Evolutionary conservation across 306 rosid species (phyloP).

Genomic region (Prunus padus): DNA sequence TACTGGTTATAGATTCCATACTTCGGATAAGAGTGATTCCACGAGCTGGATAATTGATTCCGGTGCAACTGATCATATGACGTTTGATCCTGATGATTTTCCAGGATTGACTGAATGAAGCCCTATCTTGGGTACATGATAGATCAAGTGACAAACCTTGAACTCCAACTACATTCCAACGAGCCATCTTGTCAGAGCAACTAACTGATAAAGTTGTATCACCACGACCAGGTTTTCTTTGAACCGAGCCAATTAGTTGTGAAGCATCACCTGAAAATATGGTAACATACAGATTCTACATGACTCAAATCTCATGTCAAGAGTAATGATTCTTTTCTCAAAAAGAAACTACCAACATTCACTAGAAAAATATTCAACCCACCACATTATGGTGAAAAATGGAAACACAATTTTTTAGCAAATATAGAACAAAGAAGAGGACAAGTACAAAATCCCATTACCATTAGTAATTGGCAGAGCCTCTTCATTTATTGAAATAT

Average conservation of each 20-base stretch:
- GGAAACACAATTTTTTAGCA: background rate
- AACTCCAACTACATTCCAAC: slow-evolving; percentile 60
- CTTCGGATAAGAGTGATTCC: too few species aligned
- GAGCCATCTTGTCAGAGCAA: slow-evolving; percentile 92
- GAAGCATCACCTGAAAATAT: slow-evolving; percentile 40
- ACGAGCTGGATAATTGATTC: too few species aligned
- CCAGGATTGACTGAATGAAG: background rate
- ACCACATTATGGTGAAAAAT: background rate
- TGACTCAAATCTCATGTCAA: background rate
- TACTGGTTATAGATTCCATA: too few species aligned
- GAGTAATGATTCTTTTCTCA: background rate
- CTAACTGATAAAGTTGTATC: slow-evolving; percentile 86
- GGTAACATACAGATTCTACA: background rate
- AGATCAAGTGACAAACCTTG: slow-evolving; percentile 39
- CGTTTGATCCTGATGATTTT: too few species aligned
- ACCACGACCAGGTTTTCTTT: slow-evolving; percentile 95
- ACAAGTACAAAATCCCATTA: slow-evolving; percentile 4
- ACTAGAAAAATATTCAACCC: background rate
- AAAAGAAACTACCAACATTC: background rate
- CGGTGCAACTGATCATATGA: too few species aligned
- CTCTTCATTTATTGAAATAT: slow-evolving; percentile 10
- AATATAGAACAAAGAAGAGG: background rate
- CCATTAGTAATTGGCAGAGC: slow-evolving; percentile 18
- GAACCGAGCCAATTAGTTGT: slow-evolving; percentile 49
- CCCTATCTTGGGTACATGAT: background rate